Percentiles rank a stretch among this genome's conserved stretches.
Conservation (phyloP, 2,329 filamentous ascomycete genomes). For the Paecilomyces variotii region DNA sequence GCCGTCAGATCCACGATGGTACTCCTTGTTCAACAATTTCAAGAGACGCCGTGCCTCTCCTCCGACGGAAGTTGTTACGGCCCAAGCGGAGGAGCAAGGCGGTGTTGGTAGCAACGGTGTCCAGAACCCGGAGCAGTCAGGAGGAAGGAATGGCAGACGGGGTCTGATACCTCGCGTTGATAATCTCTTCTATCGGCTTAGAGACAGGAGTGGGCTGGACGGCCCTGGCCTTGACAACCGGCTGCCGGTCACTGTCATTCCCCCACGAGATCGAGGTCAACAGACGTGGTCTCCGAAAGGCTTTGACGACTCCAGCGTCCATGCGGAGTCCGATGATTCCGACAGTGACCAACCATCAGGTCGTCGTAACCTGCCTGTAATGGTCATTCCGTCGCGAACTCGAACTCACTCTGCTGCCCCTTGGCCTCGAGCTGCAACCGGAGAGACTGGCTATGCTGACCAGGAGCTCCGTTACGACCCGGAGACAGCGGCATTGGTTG, state of each 20-base stretch:
- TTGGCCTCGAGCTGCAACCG: conserved; percentile 42
- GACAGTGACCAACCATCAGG: not conserved
- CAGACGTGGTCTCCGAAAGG: conserved; percentile 47
- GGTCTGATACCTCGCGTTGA: conserved; percentile 39
- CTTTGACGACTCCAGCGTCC: conserved; percentile 15
- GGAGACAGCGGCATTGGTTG: conserved; percentile 29
- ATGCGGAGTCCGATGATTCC: conserved; percentile 10
- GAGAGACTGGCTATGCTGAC: conserved; percentile 13
- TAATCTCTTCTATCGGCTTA: conserved; percentile 39
- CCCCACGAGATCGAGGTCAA: conserved; percentile 47
- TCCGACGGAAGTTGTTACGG: conserved; percentile 52
- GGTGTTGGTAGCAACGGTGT: conserved; percentile 7
- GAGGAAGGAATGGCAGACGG: conserved; percentile 37
- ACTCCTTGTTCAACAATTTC: conserved; percentile 49
- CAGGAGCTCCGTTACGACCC: conserved; percentile 31
- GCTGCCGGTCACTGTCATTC: conserved; percentile 53
- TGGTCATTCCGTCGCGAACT: conserved; percentile 53
- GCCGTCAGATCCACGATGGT: conserved; percentile 36
- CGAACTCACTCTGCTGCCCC: conserved; percentile 44
- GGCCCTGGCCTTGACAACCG: conserved; percentile 29
- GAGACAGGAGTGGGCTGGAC: conserved; percentile 30
- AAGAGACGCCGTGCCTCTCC: conserved; percentile 50
- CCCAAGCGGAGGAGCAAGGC: conserved; percentile 41
- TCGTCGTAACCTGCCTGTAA: conserved; percentile 37
- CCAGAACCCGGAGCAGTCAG: conserved; percentile 21